phyloP scores from a whole-genome alignment of 2,329 filamentous ascomycete species.

The Neocucurbitaria cava region DNA sequence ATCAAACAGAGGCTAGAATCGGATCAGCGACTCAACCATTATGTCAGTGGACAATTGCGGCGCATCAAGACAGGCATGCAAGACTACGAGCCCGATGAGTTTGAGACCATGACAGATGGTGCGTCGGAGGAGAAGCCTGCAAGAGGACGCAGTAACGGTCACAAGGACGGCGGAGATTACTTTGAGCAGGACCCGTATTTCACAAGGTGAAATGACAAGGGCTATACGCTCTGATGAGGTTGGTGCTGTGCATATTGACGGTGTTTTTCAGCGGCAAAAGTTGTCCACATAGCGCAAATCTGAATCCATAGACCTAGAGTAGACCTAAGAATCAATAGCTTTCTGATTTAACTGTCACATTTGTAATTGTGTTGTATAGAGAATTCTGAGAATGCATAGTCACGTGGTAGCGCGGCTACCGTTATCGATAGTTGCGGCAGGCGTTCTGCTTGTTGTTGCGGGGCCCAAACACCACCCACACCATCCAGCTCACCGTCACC shows the following conservation, averaged over 20 bases:
- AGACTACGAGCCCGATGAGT: constrained; percentile 65
- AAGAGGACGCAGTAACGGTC: constrained; percentile 30
- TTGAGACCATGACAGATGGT: constrained; percentile 64
- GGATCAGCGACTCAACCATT: constrained; percentile 74
- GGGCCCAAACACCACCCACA: constrained; percentile 26
- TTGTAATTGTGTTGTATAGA: neutral
- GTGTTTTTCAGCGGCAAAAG: constrained; percentile 6
- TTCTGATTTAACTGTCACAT: too few relatives aligned
- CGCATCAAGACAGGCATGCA: constrained; percentile 69
- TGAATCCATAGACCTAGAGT: constrained; percentile 32
- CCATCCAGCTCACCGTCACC: constrained; percentile 15
- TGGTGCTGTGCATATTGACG: neutral
- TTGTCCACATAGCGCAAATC: constrained; percentile 9
- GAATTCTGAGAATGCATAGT: neutral
- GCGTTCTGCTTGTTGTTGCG: constrained; percentile 30
- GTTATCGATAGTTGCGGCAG: constrained; percentile 12
- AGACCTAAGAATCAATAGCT: constrained; percentile 16
- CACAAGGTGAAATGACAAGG: constrained; percentile 22
- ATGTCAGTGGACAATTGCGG: constrained; percentile 81
- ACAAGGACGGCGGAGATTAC: constrained; percentile 32
- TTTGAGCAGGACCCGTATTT: constrained; percentile 41
- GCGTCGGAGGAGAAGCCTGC: constrained; percentile 27
- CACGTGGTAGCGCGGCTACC: constrained; percentile 22
- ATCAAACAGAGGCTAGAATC: constrained; percentile 46
- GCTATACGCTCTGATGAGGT: neutral